Percentiles rank a stretch among this genome's conserved stretches.
phyloP scores from a whole-genome alignment of 495 filamentous ascomycete species.

The Penicillium bovifimosum region DNA sequence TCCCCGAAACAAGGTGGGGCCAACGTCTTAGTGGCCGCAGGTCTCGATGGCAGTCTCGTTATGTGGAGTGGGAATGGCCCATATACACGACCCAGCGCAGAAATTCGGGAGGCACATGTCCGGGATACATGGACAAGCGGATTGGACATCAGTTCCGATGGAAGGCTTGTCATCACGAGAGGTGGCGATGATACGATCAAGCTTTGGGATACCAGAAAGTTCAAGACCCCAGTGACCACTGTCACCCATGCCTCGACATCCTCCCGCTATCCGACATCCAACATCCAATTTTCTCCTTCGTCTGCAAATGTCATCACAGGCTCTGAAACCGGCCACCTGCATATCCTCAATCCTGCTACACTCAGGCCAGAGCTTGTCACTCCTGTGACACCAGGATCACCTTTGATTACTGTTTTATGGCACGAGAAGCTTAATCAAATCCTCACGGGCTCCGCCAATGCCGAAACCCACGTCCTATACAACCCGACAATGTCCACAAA shows the following conservation, averaged over 20 bases:
- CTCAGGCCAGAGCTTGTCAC: slow-evolving; percentile 78
- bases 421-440: slow-evolving; percentile 95
- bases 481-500: slow-evolving; percentile 73
- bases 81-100: slow-evolving; percentile 76
- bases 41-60: slow-evolving; percentile 82
- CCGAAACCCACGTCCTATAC: slow-evolving; percentile 84
- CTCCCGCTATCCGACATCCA: slow-evolving; percentile 71
- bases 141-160: slow-evolving; percentile 86
- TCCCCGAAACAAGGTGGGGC: slow-evolving; percentile 66
- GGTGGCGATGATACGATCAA: slow-evolving; percentile 86
- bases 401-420: slow-evolving; percentile 83
- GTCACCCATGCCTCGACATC: slow-evolving; percentile 79
- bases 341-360: slow-evolving; percentile 90
- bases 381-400: slow-evolving; percentile 73
- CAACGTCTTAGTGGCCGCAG: slow-evolving; percentile 78
- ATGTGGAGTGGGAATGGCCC: slow-evolving; percentile 91
- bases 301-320: slow-evolving; percentile 81
- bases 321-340: slow-evolving; percentile 77
- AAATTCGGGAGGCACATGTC: slow-evolving; percentile 79
- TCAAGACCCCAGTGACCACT: slow-evolving; percentile 78
- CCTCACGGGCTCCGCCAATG: slow-evolving; percentile 84
- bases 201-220: slow-evolving; percentile 95
- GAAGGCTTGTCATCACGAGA: slow-evolving; percentile 78
- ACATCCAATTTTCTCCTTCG: slow-evolving; percentile 83
- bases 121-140: slow-evolving; percentile 88